A percentile compares a stretch with the other conserved stretches of the same genome.
These are phyloP conservation scores for Brettanomyces nanus DNA, from an alignment of 805 yeast species.

Conservation along the genomic window DNA sequence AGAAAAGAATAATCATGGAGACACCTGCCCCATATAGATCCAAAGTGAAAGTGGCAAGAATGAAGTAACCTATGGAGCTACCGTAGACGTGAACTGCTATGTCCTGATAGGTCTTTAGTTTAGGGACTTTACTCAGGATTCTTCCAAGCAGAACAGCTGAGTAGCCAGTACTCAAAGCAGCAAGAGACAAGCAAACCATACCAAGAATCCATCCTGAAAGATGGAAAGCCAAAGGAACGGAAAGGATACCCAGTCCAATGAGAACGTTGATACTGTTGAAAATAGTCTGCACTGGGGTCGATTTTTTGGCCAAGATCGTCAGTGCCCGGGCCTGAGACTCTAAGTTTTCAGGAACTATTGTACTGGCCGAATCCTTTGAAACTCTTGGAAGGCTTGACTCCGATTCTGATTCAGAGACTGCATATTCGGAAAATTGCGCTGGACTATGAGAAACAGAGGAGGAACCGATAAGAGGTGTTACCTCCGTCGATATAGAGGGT, in stretches of 20 bases:
- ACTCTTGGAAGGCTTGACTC: neutral
- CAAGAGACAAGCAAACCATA: constrained; percentile 29
- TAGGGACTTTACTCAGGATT: constrained; percentile 33
- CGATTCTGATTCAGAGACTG: too few relatives aligned
- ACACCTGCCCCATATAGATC: constrained; percentile 58
- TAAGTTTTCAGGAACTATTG: constrained; percentile 7
- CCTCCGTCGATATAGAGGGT: too few relatives aligned
- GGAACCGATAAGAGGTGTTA: neutral
- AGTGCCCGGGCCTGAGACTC: constrained; percentile 1
- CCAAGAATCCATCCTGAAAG: constrained; percentile 64
- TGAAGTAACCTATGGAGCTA: constrained; percentile 30
- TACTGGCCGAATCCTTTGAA: neutral
- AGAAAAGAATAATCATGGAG: constrained; percentile 49
- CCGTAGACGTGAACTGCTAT: constrained; percentile 48
- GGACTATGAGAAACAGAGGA: neutral
- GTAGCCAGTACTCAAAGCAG: constrained; percentile 42
- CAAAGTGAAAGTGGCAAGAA: constrained; percentile 41
- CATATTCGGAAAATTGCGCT: too few relatives aligned
- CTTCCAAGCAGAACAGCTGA: constrained; percentile 49
- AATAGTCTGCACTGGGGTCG: constrained; percentile 67
- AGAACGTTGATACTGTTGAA: constrained; percentile 72
- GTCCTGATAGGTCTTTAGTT: constrained; percentile 48
- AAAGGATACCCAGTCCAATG: constrained; percentile 68
- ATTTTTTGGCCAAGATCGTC: constrained; percentile 26
- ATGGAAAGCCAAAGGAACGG: constrained; percentile 62